Percentiles rank a stretch among this genome's conserved stretches.
These are phyloP conservation scores for Neonectria ditissima DNA, from an alignment of 2,329 filamentous ascomycete species.

Conservation along the genomic window DNA sequence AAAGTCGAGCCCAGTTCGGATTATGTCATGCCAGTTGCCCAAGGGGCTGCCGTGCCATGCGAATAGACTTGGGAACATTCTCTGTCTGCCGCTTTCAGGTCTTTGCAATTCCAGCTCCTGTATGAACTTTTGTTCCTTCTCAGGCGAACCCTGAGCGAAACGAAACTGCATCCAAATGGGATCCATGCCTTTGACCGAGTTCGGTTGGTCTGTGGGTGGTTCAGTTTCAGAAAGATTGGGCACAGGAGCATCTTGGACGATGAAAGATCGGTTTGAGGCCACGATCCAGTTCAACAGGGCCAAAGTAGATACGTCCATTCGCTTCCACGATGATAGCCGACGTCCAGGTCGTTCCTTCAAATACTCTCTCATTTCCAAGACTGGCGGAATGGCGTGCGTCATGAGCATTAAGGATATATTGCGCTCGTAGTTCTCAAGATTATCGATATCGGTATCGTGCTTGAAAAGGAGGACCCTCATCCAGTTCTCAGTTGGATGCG, in stretches of 20 bases:
- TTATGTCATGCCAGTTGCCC: constrained; percentile 89
- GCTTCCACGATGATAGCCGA: constrained; percentile 58
- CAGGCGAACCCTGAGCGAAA: constrained; percentile 87
- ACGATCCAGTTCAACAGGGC: constrained; percentile 87
- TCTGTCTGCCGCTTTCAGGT: constrained; percentile 49
- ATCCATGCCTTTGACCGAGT: constrained; percentile 70
- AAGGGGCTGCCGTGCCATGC: constrained; percentile 87
- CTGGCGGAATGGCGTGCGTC: constrained; percentile 70
- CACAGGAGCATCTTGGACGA: constrained; percentile 75
- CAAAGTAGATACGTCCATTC: constrained; percentile 73
- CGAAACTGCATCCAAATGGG: constrained; percentile 81
- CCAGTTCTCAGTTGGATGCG: constrained; percentile 22
- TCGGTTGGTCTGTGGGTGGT: constrained; percentile 52
- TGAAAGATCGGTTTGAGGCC: constrained; percentile 88
- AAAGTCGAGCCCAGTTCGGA: constrained; percentile 84
- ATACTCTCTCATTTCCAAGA: constrained; percentile 67
- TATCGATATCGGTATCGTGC: constrained; percentile 42
- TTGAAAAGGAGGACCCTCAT: constrained; percentile 39
- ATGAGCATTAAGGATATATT: constrained; percentile 55
- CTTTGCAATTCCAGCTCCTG: constrained; percentile 63
- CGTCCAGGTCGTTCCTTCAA: constrained; percentile 55
- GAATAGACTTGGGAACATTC: constrained; percentile 76
- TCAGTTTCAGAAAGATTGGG: constrained; percentile 10
- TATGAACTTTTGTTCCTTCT: constrained; percentile 84
- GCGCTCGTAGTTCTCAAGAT: constrained; percentile 24